A percentile compares a stretch with the other conserved stretches of the same genome.
phyloP scores from a whole-genome alignment of 495 filamentous ascomycete species.

The Clavariopsis aquatica region DNA sequence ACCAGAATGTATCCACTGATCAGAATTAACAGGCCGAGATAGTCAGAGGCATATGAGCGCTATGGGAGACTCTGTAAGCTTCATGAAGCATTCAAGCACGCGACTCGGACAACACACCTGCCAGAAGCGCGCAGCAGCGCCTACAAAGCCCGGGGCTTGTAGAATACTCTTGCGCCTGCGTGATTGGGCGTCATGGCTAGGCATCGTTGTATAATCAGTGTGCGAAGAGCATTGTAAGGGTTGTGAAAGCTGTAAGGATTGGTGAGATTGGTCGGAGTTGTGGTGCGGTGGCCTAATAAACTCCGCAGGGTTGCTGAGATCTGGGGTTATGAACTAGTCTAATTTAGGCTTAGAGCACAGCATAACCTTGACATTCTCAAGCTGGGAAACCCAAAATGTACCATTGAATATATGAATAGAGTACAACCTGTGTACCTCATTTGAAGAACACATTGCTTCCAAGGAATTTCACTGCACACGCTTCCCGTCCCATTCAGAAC shows the following conservation, averaged over 20 bases:
- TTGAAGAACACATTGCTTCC: too few species aligned
- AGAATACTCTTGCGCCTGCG: slow-evolving; percentile 23
- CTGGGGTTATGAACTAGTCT: background rate
- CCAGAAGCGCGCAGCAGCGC: slow-evolving; percentile 55
- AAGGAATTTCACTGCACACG: too few species aligned
- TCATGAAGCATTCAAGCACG: slow-evolving; percentile 4
- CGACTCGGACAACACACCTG: slow-evolving; percentile 24
- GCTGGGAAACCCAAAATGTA: too few species aligned
- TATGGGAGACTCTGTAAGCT: slow-evolving; percentile 39
- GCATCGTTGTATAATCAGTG: slow-evolving; percentile 16
- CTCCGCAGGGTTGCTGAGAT: slow-evolving; percentile 4
- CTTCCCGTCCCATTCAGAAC: slow-evolving; percentile 27
- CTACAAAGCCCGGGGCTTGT: slow-evolving; percentile 28
- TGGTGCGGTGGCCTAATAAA: slow-evolving; percentile 8
- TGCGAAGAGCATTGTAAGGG: slow-evolving; percentile 18
- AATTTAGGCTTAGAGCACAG: background rate
- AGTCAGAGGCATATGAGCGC: slow-evolving; percentile 85
- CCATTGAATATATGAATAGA: too few species aligned
- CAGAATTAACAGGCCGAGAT: slow-evolving; percentile 73
- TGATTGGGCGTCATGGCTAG: slow-evolving; percentile 20
- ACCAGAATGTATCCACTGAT: slow-evolving; percentile 67
- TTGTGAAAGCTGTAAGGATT: slow-evolving; percentile 4
- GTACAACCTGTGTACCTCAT: too few species aligned
- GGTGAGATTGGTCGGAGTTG: slow-evolving; percentile 3
- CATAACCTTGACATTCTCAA: background rate